These are phyloP conservation scores for Mollisia scopiformis DNA, from an alignment of 2,329 filamentous ascomycete species.

Conservation along the genomic window DNA sequence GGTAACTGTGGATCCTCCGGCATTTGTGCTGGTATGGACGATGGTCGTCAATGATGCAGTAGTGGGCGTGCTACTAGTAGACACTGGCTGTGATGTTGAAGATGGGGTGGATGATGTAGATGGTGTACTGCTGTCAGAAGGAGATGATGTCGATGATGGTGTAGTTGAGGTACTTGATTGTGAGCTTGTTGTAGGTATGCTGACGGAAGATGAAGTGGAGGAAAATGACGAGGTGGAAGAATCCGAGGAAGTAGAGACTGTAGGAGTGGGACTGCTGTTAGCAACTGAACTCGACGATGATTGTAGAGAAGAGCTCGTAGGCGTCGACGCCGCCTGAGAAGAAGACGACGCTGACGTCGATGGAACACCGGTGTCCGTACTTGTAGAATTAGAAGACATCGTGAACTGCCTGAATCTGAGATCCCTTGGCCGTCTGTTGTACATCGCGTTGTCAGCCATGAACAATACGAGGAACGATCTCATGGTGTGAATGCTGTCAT, in stretches of 20 bases:
- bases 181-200: slow-evolving; percentile 16
- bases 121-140: slow-evolving; percentile 4
- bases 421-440: slow-evolving; percentile 25
- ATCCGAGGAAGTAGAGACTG: slow-evolving; percentile 22
- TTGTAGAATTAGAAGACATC: slow-evolving; percentile 33
- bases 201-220: slow-evolving; percentile 4
- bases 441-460: slow-evolving; percentile 28
- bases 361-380: slow-evolving; percentile 27
- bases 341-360: slow-evolving; percentile 23
- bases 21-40: slow-evolving; percentile 17
- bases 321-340: slow-evolving; percentile 14
- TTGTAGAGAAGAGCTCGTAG: slow-evolving; percentile 18
- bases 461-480: background rate
- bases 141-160: slow-evolving; percentile 17
- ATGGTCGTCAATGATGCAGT: slow-evolving; percentile 17
- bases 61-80: slow-evolving; percentile 25
- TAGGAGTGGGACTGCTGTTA: slow-evolving; percentile 31
- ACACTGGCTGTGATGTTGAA: slow-evolving; percentile 20
- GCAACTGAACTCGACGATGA: slow-evolving; percentile 31
- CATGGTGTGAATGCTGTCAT: background rate
- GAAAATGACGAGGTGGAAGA: slow-evolving; percentile 5
- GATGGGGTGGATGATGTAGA: slow-evolving; percentile 5
- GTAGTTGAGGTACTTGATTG: slow-evolving; percentile 5
- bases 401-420: slow-evolving; percentile 30
- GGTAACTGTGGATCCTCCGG: slow-evolving; percentile 17